Percentiles rank a stretch among this genome's conserved stretches.
phyloP scores from a whole-genome alignment of 2,329 filamentous ascomycete genomes.

The Colletotrichum sp. region DNA sequence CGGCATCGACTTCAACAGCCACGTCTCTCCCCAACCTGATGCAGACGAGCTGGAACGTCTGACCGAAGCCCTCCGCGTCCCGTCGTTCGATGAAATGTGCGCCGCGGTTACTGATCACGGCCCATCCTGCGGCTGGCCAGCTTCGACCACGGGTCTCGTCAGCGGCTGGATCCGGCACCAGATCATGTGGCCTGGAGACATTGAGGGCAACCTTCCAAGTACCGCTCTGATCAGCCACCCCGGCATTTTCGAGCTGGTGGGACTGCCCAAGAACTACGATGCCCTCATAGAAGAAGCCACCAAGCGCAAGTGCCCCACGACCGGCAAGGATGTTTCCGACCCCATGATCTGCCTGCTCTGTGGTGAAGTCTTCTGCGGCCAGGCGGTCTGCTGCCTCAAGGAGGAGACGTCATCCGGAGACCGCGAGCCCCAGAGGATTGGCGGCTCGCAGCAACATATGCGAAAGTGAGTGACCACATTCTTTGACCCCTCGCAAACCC shows the following conservation, averaged over 20 bases:
- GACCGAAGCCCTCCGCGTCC: slow-evolving; percentile 75
- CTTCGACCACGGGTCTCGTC: slow-evolving; percentile 50
- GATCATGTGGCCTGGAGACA: slow-evolving; percentile 39
- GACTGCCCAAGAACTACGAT: slow-evolving; percentile 90
- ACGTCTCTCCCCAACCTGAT: slow-evolving; percentile 66
- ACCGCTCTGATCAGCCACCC: slow-evolving; percentile 74
- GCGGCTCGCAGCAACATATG: slow-evolving; percentile 92
- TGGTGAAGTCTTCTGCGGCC: slow-evolving; percentile 94
- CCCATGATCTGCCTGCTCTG: slow-evolving; percentile 94
- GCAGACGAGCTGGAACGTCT: slow-evolving; percentile 84
- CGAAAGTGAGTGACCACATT: slow-evolving; percentile 65
- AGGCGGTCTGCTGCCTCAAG: slow-evolving; percentile 88
- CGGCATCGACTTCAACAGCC: slow-evolving; percentile 83
- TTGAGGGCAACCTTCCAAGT: slow-evolving; percentile 30
- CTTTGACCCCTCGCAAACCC: neutral
- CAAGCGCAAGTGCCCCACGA: slow-evolving; percentile 81
- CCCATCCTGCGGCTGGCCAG: slow-evolving; percentile 53
- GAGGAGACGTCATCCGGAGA: slow-evolving; percentile 52
- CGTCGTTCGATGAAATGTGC: slow-evolving; percentile 81
- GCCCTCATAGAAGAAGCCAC: slow-evolving; percentile 91
- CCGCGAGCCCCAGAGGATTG: slow-evolving; percentile 59
- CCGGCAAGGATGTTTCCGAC: slow-evolving; percentile 89
- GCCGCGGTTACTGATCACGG: slow-evolving; percentile 56
- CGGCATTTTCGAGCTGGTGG: slow-evolving; percentile 91
- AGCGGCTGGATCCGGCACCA: slow-evolving; percentile 78